Evolutionary conservation across 2,329 filamentous ascomycete genomes (phyloP).

Genomic region (Talaromyces sp.): DNA sequence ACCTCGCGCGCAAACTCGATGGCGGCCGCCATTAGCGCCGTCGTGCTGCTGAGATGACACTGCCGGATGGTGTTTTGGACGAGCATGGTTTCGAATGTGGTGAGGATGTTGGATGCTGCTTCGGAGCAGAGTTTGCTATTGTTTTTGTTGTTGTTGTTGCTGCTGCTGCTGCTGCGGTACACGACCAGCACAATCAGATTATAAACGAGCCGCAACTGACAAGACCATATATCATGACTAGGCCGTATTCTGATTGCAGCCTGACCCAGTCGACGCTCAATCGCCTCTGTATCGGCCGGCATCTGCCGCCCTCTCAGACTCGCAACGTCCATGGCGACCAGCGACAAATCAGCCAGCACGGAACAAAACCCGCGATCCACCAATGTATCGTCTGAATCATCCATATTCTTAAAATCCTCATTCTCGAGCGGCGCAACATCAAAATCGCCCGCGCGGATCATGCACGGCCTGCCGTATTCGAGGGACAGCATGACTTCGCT

Average conservation of each 20-base stretch:
- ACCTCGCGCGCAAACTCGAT: slow-evolving; percentile 6
- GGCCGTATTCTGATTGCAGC: neutral
- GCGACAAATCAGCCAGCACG: neutral
- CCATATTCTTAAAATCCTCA: slow-evolving; percentile 2
- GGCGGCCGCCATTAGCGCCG: slow-evolving; percentile 2
- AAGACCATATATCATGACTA: slow-evolving; percentile 1
- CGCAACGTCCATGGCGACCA: neutral
- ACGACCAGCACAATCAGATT: slow-evolving; percentile 2
- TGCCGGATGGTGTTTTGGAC: neutral
- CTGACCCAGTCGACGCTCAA: neutral
- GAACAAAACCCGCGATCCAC: neutral
- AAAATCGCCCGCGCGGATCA: neutral
- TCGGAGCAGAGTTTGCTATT: neutral
- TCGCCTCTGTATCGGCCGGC: neutral
- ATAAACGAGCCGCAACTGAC: slow-evolving; percentile 1
- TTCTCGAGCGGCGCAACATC: neutral
- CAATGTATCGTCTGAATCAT: neutral
- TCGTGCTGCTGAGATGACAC: slow-evolving; percentile 1
- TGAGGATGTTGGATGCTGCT: slow-evolving; percentile 4
- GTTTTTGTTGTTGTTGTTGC: neutral
- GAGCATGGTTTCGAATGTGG: neutral
- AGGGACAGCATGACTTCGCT: slow-evolving; percentile 6
- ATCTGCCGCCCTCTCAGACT: no score
- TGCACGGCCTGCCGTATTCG: slow-evolving; percentile 7
- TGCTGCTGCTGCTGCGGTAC: neutral